Base-by-base conservation (phyloP, 768 basidiomycete species). In the Suillus hirtellus region DNA sequence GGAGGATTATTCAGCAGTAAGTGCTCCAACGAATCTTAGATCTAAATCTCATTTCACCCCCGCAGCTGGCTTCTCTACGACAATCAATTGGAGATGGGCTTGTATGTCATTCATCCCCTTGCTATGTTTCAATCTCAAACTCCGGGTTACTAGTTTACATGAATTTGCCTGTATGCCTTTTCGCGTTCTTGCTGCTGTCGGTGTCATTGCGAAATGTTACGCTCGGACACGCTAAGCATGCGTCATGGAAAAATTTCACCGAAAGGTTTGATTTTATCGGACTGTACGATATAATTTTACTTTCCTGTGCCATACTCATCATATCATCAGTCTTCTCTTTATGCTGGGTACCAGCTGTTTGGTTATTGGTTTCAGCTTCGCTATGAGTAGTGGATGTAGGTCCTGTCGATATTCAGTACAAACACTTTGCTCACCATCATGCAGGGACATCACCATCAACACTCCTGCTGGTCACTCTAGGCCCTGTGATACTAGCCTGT, bases 1-100 rank as follows among this genome's bases (percentile, higher is more conserved):
- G 92, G 92, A 42, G 92, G 92, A 37, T 68, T 89, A 62, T 94
- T 94, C 77, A 92, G 92, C 71, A 80, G 89, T 91, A 65, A 74
- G 86, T 77, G 34, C 19, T 21, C 10, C 56, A 50, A 61, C 60
- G 54, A 56, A 55, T 61, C 44, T 67, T 58, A 52, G 44, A 59
- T 61, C 67, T 55, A 64, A 58, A 67, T 60, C 65, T 67, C 58
- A 68, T 63, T 64, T 60, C 71, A 61, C 69, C 70, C 64, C 68
- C 37, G 70, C 59, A 77, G 72, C 75, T 61, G 73, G 73, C 61
- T 64, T 70, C 31, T 69, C 69, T 37, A 62, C 59, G 35, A 52
- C 59, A 40, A 68, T 89, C 60, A 86, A 80, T 69, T 95, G 92
- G 92, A 82, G 93, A 82, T 94, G 90, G 88, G 89, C 86, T 60